phyloP scores from a whole-genome alignment of 192 early-diverging fungal genomes.

The Mortierella claussenii region DNA sequence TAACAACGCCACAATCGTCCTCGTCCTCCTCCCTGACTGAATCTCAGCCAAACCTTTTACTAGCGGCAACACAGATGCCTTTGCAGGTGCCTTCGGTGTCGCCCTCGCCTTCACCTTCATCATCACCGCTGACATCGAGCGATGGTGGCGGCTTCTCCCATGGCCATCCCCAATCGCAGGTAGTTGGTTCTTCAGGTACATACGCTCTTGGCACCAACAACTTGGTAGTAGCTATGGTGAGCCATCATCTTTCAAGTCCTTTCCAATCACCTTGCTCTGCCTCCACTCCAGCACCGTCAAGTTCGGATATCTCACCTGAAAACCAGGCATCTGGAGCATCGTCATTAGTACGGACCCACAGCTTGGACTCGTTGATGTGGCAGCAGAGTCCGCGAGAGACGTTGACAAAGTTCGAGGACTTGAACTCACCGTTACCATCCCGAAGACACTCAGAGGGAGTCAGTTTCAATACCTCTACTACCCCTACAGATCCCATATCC shows the following conservation, averaged over 20 bases:
- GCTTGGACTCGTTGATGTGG: conserved; percentile 21
- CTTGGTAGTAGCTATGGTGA: background rate
- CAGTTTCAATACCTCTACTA: background rate
- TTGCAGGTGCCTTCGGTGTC: conserved; percentile 10
- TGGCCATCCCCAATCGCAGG: background rate
- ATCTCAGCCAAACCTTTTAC: background rate
- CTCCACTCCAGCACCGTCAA: background rate
- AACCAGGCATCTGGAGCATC: background rate
- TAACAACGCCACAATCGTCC: background rate
- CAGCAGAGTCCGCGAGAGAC: background rate
- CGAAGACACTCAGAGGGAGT: conserved; percentile 2
- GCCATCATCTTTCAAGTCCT: background rate
- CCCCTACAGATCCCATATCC: background rate
- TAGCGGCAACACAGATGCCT: background rate
- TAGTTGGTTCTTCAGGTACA: too few species aligned
- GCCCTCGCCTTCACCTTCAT: conserved; percentile 16
- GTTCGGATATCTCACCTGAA: background rate
- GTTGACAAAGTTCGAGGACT: background rate
- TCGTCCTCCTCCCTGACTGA: background rate
- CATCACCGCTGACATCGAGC: conserved; percentile 5
- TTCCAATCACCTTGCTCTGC: background rate
- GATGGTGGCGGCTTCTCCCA: background rate
- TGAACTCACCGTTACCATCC: background rate
- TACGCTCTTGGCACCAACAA: too few species aligned
- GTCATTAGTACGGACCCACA: conserved; percentile 15